Conservation (phyloP, 805 yeast genomes). For the Wickerhamiella australiensis region DNA sequence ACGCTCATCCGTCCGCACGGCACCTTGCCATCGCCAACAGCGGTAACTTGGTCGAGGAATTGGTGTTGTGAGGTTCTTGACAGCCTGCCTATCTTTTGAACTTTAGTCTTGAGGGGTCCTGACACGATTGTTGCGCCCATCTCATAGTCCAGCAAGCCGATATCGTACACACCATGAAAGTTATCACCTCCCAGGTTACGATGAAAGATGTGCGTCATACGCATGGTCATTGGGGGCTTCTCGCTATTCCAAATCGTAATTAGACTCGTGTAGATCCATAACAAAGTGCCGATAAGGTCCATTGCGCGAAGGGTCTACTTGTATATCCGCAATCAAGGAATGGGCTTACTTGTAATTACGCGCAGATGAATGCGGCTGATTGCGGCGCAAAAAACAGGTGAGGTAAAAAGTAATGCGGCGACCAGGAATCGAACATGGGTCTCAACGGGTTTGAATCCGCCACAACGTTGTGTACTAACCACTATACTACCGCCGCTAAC, state of each 20-base stretch:
- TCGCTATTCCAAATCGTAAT: not conserved
- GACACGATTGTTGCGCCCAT: slow-evolving; percentile 1
- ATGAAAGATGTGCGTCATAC: slow-evolving; percentile 14
- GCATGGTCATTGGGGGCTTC: not conserved
- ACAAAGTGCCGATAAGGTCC: not conserved
- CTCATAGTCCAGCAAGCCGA: slow-evolving; percentile 9
- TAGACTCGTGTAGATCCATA: slow-evolving; percentile 7
- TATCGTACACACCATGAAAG: slow-evolving; percentile 8
- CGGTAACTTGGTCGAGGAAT: slow-evolving; percentile 1
- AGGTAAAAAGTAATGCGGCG: slow-evolving; percentile 34
- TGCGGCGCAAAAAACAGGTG: not conserved
- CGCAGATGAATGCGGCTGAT: not conserved
- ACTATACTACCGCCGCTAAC: slow-evolving; percentile 40
- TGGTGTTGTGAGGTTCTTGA: not conserved
- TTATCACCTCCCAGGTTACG: slow-evolving; percentile 12
- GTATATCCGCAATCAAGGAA: not conserved
- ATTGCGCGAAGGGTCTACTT: not conserved
- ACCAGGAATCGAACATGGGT: slow-evolving; percentile 64
- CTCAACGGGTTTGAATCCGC: slow-evolving; percentile 18
- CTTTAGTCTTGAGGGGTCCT: not conserved
- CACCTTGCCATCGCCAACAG: slow-evolving; percentile 5
- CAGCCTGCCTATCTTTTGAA: not conserved
- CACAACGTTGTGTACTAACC: slow-evolving; percentile 58
- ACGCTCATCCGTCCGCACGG: slow-evolving; percentile 1
- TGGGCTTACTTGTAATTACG: not conserved